Conservation (phyloP, 2,329 filamentous ascomycete species). For the Sporothrix mexicana region DNA sequence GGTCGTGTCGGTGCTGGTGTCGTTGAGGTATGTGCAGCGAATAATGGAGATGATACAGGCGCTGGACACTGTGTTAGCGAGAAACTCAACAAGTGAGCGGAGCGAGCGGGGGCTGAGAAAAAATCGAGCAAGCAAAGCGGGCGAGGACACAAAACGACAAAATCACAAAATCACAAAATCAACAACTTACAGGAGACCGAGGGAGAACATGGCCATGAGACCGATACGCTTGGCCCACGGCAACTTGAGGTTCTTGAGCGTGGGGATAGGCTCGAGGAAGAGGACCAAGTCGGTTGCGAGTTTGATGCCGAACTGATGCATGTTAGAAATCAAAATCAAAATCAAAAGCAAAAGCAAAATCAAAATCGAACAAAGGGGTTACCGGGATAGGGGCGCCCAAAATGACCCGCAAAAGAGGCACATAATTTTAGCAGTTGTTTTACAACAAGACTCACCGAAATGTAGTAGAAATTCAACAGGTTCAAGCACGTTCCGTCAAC, state of each 20-base stretch:
- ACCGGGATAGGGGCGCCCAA: background rate
- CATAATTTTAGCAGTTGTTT: background rate
- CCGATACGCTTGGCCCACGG: slow-evolving; percentile 41
- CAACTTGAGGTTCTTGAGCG: slow-evolving; percentile 25
- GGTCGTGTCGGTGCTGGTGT: slow-evolving; percentile 45
- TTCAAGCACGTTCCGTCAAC: slow-evolving; percentile 3
- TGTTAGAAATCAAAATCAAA: background rate
- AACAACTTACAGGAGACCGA: slow-evolving; percentile 45
- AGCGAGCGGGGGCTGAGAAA: background rate
- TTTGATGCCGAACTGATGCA: slow-evolving; percentile 23
- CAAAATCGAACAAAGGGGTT: no score
- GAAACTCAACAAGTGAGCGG: background rate
- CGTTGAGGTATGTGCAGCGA: slow-evolving; percentile 46
- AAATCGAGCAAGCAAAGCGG: background rate
- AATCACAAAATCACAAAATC: no score
- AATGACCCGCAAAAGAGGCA: no score
- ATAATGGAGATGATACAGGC: slow-evolving; percentile 50
- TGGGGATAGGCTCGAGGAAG: slow-evolving; percentile 31
- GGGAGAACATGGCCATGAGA: slow-evolving; percentile 47
- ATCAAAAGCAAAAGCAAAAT: no score
- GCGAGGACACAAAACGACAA: no score
- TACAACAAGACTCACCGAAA: background rate
- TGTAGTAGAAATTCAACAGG: slow-evolving; percentile 24
- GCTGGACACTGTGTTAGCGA: background rate
- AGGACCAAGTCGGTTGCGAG: slow-evolving; percentile 24